Evolutionary conservation across 2,329 filamentous ascomycete genomes (phyloP).

Genomic region (Aspergillus quadricinctus): DNA sequence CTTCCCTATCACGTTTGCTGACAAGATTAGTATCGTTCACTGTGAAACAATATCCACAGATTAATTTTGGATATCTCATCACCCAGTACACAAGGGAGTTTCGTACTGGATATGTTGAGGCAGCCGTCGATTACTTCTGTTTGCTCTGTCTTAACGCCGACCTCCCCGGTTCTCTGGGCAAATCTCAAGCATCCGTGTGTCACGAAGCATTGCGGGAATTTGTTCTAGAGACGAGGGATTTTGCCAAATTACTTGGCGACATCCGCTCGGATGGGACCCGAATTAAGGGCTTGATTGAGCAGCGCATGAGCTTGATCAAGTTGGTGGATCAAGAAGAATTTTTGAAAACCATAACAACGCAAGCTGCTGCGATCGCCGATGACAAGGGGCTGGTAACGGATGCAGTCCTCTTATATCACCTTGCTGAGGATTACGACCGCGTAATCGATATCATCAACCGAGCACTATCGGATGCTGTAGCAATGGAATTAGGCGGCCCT

Average conservation of each 20-base stretch:
- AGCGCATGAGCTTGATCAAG: constrained; percentile 75
- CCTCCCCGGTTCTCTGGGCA: constrained; percentile 67
- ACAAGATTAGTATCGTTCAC: constrained; percentile 48
- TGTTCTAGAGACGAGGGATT: constrained; percentile 94
- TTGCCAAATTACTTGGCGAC: constrained; percentile 88
- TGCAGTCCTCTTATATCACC: constrained; percentile 87
- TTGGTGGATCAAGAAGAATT: constrained; percentile 77
- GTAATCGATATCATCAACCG: constrained; percentile 89
- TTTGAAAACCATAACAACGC: constrained; percentile 83
- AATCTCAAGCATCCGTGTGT: constrained; percentile 74
- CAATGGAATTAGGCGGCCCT: constrained; percentile 78
- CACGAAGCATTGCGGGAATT: constrained; percentile 91
- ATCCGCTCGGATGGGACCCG: constrained; percentile 80
- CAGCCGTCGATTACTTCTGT: constrained; percentile 88
- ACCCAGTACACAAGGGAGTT: constrained; percentile 97
- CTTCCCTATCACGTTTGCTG: constrained; percentile 11
- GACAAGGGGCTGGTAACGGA: constrained; percentile 92
- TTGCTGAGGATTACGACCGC: constrained; percentile 91
- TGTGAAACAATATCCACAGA: constrained; percentile 60
- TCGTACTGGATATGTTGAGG: constrained; percentile 80
- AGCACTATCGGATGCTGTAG: constrained; percentile 82
- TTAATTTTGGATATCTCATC: constrained; percentile 91
- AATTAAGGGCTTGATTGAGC: constrained; percentile 81
- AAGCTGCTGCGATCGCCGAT: constrained; percentile 87
- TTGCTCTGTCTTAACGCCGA: constrained; percentile 91